Conservation (phyloP, 495 filamentous ascomycete genomes). For the Immersiella caudata region DNA sequence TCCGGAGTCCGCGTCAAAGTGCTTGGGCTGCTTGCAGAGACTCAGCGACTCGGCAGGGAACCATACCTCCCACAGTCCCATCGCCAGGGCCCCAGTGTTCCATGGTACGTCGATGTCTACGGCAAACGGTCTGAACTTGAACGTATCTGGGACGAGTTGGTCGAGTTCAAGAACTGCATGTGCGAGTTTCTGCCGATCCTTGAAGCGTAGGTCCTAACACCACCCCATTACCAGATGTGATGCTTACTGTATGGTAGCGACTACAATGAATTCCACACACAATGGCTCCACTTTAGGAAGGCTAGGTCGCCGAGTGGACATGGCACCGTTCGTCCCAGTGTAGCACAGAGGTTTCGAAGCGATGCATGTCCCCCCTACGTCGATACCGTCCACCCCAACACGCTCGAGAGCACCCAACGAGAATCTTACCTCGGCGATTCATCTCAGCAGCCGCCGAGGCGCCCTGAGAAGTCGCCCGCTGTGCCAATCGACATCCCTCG, state of each 20-base stretch:
- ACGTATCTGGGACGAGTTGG: constrained; percentile 17
- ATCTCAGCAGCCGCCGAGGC: neutral
- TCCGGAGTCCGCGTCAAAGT: constrained; percentile 23
- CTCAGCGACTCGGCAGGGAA: neutral
- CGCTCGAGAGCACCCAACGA: neutral
- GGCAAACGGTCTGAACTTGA: neutral
- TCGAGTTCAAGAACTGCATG: constrained; percentile 21
- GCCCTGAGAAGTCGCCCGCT: neutral
- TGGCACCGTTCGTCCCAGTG: neutral
- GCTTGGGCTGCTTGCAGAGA: constrained; percentile 14
- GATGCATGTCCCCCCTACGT: too few species aligned
- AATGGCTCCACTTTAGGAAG: neutral
- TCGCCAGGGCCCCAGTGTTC: neutral
- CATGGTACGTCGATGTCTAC: neutral
- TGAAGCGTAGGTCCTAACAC: constrained; percentile 19
- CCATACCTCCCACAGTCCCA: neutral
- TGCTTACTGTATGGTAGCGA: constrained; percentile 23
- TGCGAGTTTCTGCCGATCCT: constrained; percentile 23
- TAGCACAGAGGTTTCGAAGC: neutral
- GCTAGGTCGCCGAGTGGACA: too few species aligned
- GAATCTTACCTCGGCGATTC: neutral
- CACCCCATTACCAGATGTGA: neutral
- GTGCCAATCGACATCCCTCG: constrained; percentile 18
- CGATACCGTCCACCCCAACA: neutral
- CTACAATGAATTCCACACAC: constrained; percentile 22